These are phyloP conservation scores for Solanum habrochaites DNA, from an alignment of 257 asterid genomes.

Conservation along the genomic window DNA sequence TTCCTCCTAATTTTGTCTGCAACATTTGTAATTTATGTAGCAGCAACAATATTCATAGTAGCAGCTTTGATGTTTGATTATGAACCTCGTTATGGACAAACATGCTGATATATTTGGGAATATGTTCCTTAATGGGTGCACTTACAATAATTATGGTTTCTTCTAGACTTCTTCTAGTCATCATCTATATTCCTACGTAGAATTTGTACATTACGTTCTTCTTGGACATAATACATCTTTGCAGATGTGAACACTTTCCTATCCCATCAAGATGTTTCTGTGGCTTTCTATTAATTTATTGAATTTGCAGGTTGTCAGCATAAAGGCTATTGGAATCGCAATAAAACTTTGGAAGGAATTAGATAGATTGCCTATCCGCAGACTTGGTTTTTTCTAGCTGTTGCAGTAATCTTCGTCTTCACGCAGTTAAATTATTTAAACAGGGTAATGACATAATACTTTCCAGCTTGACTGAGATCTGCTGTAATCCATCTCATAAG, in stretches of 20 bases:
- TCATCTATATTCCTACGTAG: not conserved
- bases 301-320: conserved; percentile 61
- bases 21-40: conserved; percentile 28
- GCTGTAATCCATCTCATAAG: not conserved
- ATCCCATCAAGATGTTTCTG: not conserved
- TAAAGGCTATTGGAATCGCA: conserved; percentile 86
- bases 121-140: conserved; percentile 40
- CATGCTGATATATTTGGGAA: conserved; percentile 32
- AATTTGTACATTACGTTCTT: not conserved
- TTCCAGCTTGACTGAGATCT: not conserved
- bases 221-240: not conserved
- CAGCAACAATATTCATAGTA: conserved; percentile 24
- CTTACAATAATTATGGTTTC: conserved; percentile 22
- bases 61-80: conserved; percentile 23
- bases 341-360: conserved; percentile 74
- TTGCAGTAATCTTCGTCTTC: conserved; percentile 51
- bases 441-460: conserved; percentile 37
- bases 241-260: not conserved
- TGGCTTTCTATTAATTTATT: not conserved
- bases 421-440: conserved; percentile 77
- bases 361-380: conserved; percentile 57
- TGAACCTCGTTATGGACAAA: conserved; percentile 34
- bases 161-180: not conserved
- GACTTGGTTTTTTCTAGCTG: conserved; percentile 68
- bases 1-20: conserved; percentile 2